Conservation (phyloP, 2,329 filamentous ascomycete species). For the Microthyrium microscopicum region DNA sequence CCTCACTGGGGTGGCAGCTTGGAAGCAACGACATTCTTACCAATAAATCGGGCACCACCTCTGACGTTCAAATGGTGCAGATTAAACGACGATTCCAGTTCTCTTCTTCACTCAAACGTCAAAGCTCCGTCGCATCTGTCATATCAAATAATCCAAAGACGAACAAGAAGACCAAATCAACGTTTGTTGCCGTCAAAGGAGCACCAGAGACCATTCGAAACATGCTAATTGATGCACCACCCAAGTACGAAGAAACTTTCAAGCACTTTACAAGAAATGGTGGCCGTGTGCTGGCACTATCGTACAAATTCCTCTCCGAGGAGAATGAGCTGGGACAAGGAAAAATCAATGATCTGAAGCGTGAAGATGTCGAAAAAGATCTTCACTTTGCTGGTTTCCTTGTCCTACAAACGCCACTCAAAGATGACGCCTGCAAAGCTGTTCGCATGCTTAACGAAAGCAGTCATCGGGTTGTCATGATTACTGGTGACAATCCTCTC, state of each 20-base stretch:
- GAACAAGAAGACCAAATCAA: constrained; percentile 62
- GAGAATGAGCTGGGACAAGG: constrained; percentile 68
- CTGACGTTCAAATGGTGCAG: constrained; percentile 62
- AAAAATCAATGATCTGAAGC: constrained; percentile 84
- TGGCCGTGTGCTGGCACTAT: constrained; percentile 81
- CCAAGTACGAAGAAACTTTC: constrained; percentile 91
- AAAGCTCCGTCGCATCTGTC: constrained; percentile 83
- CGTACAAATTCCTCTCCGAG: constrained; percentile 75
- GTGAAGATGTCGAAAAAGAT: constrained; percentile 75
- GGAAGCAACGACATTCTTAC: constrained; percentile 73
- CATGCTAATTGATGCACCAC: constrained; percentile 70
- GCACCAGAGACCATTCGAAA: constrained; percentile 93
- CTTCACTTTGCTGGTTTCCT: constrained; percentile 88
- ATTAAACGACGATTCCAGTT: constrained; percentile 97
- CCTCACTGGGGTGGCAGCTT: constrained; percentile 81
- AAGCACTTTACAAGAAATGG: constrained; percentile 96
- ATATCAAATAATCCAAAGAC: constrained; percentile 53
- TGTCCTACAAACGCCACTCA: constrained; percentile 85
- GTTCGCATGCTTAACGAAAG: constrained; percentile 97
- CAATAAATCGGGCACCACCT: constrained; percentile 37
- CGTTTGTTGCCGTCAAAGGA: constrained; percentile 91
- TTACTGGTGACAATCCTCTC: constrained; percentile 93
- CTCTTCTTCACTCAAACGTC: constrained; percentile 86
- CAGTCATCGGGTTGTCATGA: constrained; percentile 97
- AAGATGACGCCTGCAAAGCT: constrained; percentile 86